Evolutionary conservation across 345 rosid species (phyloP).

Genomic region (Moringa oleifera): DNA sequence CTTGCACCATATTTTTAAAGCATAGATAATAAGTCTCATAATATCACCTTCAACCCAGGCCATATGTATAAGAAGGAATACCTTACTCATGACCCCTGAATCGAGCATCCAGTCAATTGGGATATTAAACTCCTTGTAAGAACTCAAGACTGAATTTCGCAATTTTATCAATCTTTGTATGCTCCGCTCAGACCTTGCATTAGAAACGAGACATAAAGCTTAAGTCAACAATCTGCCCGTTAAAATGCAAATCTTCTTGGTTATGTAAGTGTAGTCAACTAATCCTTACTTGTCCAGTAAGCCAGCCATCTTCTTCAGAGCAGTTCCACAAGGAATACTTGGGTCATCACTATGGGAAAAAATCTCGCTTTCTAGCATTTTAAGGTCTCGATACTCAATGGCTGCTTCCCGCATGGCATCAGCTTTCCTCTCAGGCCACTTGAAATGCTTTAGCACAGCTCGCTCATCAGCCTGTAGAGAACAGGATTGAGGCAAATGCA

Average conservation of each 20-base stretch:
- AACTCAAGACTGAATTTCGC: constrained; percentile 46
- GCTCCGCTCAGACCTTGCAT: constrained; percentile 64
- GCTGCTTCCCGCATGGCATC: constrained; percentile 90
- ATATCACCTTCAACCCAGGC: not conserved
- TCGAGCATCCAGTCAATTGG: constrained; percentile 93
- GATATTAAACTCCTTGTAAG: constrained; percentile 61
- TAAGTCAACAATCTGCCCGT: constrained; percentile 8
- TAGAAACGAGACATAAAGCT: constrained; percentile 3
- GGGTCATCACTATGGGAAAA: constrained; percentile 50
- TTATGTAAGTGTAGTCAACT: not conserved
- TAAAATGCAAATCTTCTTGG: not conserved
- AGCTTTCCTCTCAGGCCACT: constrained; percentile 93
- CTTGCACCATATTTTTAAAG: too few species aligned
- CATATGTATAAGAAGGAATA: constrained; percentile 6
- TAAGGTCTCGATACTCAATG: constrained; percentile 72
- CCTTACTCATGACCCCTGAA: constrained; percentile 62
- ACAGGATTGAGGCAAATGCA: not conserved
- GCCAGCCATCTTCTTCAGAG: constrained; percentile 73
- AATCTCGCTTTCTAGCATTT: constrained; percentile 59
- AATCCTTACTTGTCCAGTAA: constrained; percentile 69
- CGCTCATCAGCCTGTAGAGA: constrained; percentile 70
- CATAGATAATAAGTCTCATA: too few species aligned
- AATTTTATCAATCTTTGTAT: constrained; percentile 52
- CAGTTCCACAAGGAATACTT: constrained; percentile 46
- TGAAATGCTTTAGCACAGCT: constrained; percentile 89